Evolutionary conservation across 352 stramenopile species (phyloP).

Genomic region (Globisporangium polare): DNA sequence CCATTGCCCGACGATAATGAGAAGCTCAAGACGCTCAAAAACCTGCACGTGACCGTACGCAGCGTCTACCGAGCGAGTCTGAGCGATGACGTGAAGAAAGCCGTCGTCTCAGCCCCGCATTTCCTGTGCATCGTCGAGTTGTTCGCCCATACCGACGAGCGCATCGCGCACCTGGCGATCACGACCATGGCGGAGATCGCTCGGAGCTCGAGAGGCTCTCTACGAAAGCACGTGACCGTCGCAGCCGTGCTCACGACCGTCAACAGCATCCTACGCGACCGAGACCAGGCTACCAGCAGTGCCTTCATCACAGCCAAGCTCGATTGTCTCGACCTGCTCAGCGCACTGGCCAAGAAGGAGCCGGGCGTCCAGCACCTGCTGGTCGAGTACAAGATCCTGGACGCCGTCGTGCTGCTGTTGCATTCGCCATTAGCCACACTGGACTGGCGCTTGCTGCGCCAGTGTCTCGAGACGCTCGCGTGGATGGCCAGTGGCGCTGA

Average conservation of each 20-base stretch:
- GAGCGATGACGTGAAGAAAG: conserved; percentile 26
- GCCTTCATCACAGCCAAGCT: conserved; percentile 22
- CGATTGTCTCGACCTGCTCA: conserved; percentile 42
- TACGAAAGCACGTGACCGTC: conserved; percentile 32
- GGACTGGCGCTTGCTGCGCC: conserved; percentile 33
- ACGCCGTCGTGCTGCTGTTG: conserved; percentile 40
- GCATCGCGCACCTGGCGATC: conserved; percentile 38
- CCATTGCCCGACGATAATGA: background rate
- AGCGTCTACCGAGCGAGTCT: conserved; percentile 23
- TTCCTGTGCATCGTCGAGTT: conserved; percentile 46
- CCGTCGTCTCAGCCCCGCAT: conserved; percentile 31
- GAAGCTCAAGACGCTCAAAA: conserved; percentile 14
- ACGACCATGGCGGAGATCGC: conserved; percentile 37
- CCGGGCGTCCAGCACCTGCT: conserved; percentile 40
- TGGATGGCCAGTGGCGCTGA: conserved; percentile 42
- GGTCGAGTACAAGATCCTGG: conserved; percentile 48
- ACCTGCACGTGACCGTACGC: conserved; percentile 28
- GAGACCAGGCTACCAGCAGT: conserved; percentile 10
- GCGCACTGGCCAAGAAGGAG: conserved; percentile 41
- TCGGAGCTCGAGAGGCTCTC: conserved; percentile 4
- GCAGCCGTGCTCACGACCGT: conserved; percentile 42
- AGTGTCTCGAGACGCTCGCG: conserved; percentile 46
- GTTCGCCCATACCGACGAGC: conserved; percentile 34
- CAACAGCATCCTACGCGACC: conserved; percentile 35
- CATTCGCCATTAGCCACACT: conserved; percentile 37